A percentile compares a stretch with the other conserved stretches of the same genome.
Conservation (phyloP, 2,329 filamentous ascomycete genomes). For the Penicillium sclerotigenum region DNA sequence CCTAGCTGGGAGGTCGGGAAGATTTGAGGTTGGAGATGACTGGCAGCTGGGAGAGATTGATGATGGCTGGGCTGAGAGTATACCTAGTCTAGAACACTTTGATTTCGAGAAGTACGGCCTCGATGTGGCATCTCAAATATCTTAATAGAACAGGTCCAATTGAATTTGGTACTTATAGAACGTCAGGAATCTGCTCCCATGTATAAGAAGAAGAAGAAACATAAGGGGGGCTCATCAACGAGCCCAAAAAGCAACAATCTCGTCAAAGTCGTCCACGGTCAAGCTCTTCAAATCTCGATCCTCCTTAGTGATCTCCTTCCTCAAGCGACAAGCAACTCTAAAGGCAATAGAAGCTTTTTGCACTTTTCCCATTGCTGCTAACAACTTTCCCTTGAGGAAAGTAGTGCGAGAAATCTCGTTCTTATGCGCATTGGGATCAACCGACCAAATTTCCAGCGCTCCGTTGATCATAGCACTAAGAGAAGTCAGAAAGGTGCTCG, state of each 20-base stretch:
- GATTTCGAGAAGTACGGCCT: constrained; percentile 41
- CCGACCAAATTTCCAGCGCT: constrained; percentile 16
- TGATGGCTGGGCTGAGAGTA: constrained; percentile 40
- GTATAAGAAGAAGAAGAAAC: background rate
- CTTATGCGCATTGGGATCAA: constrained; percentile 7
- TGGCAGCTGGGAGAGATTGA: constrained; percentile 35
- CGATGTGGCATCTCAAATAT: background rate
- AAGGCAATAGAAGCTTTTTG: constrained; percentile 19
- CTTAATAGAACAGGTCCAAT: too few species aligned
- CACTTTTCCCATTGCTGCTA: constrained; percentile 13
- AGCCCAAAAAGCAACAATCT: constrained; percentile 18
- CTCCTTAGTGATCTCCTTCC: constrained; percentile 21
- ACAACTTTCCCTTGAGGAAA: constrained; percentile 19
- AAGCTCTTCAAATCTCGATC: constrained; percentile 17
- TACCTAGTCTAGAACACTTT: constrained; percentile 39
- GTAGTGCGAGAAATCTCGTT: constrained; percentile 24
- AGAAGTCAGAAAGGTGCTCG: background rate
- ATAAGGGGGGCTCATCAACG: background rate
- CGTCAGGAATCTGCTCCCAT: background rate
- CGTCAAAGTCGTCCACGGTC: constrained; percentile 18
- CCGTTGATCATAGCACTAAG: constrained; percentile 18
- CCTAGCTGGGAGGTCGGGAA: constrained; percentile 24
- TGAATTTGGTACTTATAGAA: background rate
- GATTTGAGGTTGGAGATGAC: constrained; percentile 29
- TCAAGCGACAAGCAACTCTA: constrained; percentile 18